Percentiles rank a stretch among this genome's conserved stretches.
Conservation (phyloP, 129 eudicot species). For the Arctium lappa region DNA sequence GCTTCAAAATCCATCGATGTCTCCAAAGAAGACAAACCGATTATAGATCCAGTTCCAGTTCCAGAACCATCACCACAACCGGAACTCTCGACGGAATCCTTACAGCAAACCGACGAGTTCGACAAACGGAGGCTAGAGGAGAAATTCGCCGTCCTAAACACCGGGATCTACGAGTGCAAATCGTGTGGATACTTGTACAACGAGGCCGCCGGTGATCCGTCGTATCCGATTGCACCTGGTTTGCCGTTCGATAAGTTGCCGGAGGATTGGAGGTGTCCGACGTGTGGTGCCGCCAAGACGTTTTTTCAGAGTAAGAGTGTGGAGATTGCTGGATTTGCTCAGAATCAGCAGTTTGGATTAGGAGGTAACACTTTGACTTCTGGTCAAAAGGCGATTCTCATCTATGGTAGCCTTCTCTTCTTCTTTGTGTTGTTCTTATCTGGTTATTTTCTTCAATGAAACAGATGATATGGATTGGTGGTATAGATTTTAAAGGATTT, state of each 20-base stretch:
- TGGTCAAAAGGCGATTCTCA: constrained; percentile 82
- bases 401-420: constrained; percentile 75
- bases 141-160: constrained; percentile 89
- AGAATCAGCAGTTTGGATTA: constrained; percentile 90
- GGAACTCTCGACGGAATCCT: not conserved
- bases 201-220: constrained; percentile 70
- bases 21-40: constrained; percentile 79
- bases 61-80: not conserved
- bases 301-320: constrained; percentile 92
- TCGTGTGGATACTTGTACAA: constrained; percentile 89
- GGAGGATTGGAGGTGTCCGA: constrained; percentile 96
- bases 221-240: constrained; percentile 92
- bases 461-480: not conserved
- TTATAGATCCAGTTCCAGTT: constrained; percentile 24
- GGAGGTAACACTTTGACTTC: constrained; percentile 90
- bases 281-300: constrained; percentile 94
- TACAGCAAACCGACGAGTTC: constrained; percentile 3
- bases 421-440: constrained; percentile 80
- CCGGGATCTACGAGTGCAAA: constrained; percentile 80
- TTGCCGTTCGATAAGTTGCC: constrained; percentile 71
- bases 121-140: constrained; percentile 73
- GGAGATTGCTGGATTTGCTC: constrained; percentile 97
- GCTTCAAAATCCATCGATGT: constrained; percentile 54
- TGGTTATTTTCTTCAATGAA: constrained; percentile 88
- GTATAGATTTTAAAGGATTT: constrained; percentile 16